These are phyloP conservation scores for Hamigera avellanea DNA, from an alignment of 495 filamentous ascomycete genomes.

Conservation along the genomic window DNA sequence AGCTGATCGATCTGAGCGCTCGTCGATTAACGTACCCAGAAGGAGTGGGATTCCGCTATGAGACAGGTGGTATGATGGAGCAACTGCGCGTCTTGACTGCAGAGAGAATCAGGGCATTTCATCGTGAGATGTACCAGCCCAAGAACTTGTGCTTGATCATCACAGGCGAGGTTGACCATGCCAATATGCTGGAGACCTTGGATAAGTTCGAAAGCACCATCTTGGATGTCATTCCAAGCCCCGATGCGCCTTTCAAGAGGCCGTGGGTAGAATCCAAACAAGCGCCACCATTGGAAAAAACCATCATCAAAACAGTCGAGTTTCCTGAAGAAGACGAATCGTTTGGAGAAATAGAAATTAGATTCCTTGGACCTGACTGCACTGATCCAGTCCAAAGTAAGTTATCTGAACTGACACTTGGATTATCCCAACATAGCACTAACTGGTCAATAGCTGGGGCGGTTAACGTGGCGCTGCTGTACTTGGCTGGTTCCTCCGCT, in stretches of 20 bases:
- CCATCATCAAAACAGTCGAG: slow-evolving; percentile 62
- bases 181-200: slow-evolving; percentile 64
- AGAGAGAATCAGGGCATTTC: slow-evolving; percentile 83
- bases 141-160: slow-evolving; percentile 88
- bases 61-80: slow-evolving; percentile 96
- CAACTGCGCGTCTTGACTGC: slow-evolving; percentile 73
- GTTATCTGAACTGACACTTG: slow-evolving; percentile 7
- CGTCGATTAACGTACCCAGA: slow-evolving; percentile 76
- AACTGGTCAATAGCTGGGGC: slow-evolving; percentile 41
- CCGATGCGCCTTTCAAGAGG: slow-evolving; percentile 65
- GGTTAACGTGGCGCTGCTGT: slow-evolving; percentile 64
- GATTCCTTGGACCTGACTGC: slow-evolving; percentile 74
- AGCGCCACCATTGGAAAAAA: slow-evolving; percentile 56
- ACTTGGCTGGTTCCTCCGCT: slow-evolving; percentile 84
- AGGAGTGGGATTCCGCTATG: slow-evolving; percentile 84
- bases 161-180: slow-evolving; percentile 79
- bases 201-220: slow-evolving; percentile 85
- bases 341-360: slow-evolving; percentile 71
- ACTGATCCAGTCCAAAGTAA: slow-evolving; percentile 45
- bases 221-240: slow-evolving; percentile 62
- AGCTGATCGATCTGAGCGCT: slow-evolving; percentile 75
- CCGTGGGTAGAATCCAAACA: slow-evolving; percentile 86
- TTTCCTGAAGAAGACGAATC: slow-evolving; percentile 98
- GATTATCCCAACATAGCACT: slow-evolving; percentile 2
- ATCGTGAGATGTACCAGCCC: slow-evolving; percentile 96